Evolutionary conservation across 2,329 filamentous ascomycete genomes (phyloP), one percentile per base, ranked within the genome.

Genomic region (Teratosphaeria viscida): DNA sequence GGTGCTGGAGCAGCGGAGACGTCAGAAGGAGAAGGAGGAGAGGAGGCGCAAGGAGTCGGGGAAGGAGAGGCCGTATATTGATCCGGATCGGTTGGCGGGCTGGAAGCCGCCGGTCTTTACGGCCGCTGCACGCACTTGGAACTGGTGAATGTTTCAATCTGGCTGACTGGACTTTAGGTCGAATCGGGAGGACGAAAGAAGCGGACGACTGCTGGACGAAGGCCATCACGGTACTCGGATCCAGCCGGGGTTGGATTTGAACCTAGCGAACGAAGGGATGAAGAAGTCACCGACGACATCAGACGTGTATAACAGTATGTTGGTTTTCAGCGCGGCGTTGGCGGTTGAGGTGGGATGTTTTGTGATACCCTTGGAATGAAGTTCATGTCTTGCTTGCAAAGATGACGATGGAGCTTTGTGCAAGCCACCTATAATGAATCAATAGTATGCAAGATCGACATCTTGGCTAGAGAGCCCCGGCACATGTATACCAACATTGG

Each of bases 51-150:
- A 90, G 76, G 84, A 89, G 65, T 91, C 88, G 75, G 72, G 83
- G 57, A 96, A 95, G 75, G 84, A 86, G 61, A 87, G 86, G 73
- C 82, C 88, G 58, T 76, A 82, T 53, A 92, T 99, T 64, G 88
- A 95, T 62, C 81, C 92, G 0, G 82, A 84, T 23, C 82, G 83
- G 68, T 85, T 99, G 60, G 87, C 91, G 3, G 61, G 53, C 69
- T 99, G 94, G 94, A 97, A 95, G 74, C 92, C 94, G 11, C 94
- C 94, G 0, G 89, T 96, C 0, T 97, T 97, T 71, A 92, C 88
- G 29, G 92, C 92, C 0, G 89, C 88, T 14, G 89, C 85, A 66
- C 82, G 92, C 67, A 97, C 92, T 12, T 97, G 94, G 94, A 95
- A 92, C 62, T 97, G 92, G 92, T 96, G 70, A 71, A 14, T 26